Conservation (phyloP, 1,284 basidiomycete species). For the Neonothopanus nambi region DNA sequence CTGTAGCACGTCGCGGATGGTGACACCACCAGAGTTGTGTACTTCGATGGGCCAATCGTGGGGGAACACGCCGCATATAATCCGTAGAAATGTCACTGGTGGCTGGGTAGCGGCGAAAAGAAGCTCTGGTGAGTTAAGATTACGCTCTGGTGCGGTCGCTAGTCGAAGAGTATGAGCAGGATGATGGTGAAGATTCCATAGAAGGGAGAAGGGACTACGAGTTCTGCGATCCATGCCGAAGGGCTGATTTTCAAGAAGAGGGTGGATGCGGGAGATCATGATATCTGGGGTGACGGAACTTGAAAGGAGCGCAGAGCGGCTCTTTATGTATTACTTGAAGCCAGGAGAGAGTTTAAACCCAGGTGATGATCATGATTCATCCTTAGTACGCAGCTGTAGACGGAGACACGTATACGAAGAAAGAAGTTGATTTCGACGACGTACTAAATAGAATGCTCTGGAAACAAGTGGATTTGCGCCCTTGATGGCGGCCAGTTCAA, state of each 20-base stretch:
- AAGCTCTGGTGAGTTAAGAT: constrained; percentile 34
- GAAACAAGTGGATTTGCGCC: too few relatives aligned
- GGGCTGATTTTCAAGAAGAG: constrained; percentile 18
- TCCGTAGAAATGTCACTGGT: constrained; percentile 33
- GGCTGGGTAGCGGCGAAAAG: constrained; percentile 44
- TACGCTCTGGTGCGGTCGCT: constrained; percentile 23
- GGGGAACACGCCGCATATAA: constrained; percentile 48
- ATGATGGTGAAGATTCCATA: constrained; percentile 51
- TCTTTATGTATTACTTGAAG: neutral
- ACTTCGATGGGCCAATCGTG: constrained; percentile 40
- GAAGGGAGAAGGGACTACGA: constrained; percentile 25
- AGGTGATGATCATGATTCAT: too few relatives aligned
- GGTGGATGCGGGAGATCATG: constrained; percentile 7
- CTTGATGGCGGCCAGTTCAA: too few relatives aligned
- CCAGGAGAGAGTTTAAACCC: too few relatives aligned
- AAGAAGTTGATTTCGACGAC: too few relatives aligned
- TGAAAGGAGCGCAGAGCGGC: too few relatives aligned
- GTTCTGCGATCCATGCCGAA: constrained; percentile 10
- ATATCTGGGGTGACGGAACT: neutral
- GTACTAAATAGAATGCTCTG: too few relatives aligned
- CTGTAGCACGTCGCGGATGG: constrained; percentile 46
- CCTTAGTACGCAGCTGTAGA: too few relatives aligned
- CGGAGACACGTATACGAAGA: too few relatives aligned
- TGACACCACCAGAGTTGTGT: constrained; percentile 42
- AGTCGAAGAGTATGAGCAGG: constrained; percentile 32